These are phyloP conservation scores for Umbelopsis isabellina DNA, from an alignment of 192 early-diverging fungal species.

Conservation along the genomic window DNA sequence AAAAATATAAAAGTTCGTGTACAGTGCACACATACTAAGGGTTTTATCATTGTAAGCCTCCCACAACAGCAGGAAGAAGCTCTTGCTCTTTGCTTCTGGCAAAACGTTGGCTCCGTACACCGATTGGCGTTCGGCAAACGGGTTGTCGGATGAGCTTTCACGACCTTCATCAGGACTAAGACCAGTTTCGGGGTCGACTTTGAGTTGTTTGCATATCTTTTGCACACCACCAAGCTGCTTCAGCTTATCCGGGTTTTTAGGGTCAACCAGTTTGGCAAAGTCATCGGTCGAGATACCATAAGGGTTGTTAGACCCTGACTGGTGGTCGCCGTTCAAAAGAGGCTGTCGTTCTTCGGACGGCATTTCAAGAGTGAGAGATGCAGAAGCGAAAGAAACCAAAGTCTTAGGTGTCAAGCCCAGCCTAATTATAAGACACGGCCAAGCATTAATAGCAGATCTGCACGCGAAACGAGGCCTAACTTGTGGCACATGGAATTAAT, in stretches of 20 bases:
- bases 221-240: constrained; percentile 61
- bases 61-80: constrained; percentile 59
- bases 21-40: constrained; percentile 44
- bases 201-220: constrained; percentile 59
- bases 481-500: background rate
- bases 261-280: constrained; percentile 64
- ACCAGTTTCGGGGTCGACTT: constrained; percentile 64
- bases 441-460: background rate
- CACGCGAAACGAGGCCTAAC: constrained; percentile 1
- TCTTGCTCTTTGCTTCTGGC: constrained; percentile 54
- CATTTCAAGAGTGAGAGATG: background rate
- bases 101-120: constrained; percentile 57
- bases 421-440: background rate
- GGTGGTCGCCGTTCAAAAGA: constrained; percentile 6
- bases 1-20: background rate
- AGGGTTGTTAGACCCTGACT: constrained; percentile 4
- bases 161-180: constrained; percentile 52
- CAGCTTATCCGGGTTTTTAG: constrained; percentile 63
- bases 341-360: constrained; percentile 14
- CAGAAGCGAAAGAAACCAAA: constrained; percentile 1
- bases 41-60: constrained; percentile 74
- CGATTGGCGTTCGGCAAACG: constrained; percentile 46
- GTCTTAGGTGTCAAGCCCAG: background rate
- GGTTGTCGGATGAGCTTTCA: constrained; percentile 22
- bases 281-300: constrained; percentile 56